Conservation (phyloP, 129 eudicot genomes). For the Flaveria linearis region DNA sequence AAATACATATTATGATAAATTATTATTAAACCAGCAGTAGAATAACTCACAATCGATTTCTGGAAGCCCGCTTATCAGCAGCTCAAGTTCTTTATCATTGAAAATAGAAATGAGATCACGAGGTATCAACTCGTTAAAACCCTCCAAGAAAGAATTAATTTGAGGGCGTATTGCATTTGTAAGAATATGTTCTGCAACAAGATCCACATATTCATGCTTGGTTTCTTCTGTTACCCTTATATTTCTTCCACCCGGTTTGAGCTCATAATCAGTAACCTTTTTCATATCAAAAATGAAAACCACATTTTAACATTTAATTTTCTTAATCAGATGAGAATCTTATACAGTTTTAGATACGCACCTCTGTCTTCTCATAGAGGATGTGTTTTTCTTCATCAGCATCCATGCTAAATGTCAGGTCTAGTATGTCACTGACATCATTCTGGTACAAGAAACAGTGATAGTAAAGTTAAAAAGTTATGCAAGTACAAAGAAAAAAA, state of each 20-base stretch:
- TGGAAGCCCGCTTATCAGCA: conserved; percentile 96
- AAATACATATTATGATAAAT: neutral
- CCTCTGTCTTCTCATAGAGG: conserved; percentile 97
- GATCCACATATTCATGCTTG: conserved; percentile 97
- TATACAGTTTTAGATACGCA: conserved; percentile 1
- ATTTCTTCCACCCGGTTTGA: conserved; percentile 97
- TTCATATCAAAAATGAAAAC: conserved; percentile 18
- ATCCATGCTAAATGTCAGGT: conserved; percentile 98
- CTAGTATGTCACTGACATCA: conserved; percentile 90
- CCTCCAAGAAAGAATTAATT: conserved; percentile 86
- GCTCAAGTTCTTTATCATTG: conserved; percentile 97
- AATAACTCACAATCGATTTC: conserved; percentile 85
- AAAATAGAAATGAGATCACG: conserved; percentile 85
- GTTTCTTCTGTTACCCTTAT: conserved; percentile 96
- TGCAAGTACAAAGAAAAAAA: neutral
- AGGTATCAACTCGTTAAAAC: conserved; percentile 88
- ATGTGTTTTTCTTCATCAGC: conserved; percentile 98
- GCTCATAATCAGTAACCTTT: conserved; percentile 98
- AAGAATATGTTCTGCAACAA: conserved; percentile 95
- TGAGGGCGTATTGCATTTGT: conserved; percentile 98
- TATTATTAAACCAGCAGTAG: neutral
- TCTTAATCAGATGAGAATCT: neutral
- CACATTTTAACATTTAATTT: neutral
- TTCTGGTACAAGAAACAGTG: conserved; percentile 52
- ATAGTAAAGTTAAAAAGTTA: neutral